Percentiles rank a stretch among this genome's conserved stretches.
Conservation (phyloP, 2,329 filamentous ascomycete genomes). For the Aspergillus tanneri region DNA sequence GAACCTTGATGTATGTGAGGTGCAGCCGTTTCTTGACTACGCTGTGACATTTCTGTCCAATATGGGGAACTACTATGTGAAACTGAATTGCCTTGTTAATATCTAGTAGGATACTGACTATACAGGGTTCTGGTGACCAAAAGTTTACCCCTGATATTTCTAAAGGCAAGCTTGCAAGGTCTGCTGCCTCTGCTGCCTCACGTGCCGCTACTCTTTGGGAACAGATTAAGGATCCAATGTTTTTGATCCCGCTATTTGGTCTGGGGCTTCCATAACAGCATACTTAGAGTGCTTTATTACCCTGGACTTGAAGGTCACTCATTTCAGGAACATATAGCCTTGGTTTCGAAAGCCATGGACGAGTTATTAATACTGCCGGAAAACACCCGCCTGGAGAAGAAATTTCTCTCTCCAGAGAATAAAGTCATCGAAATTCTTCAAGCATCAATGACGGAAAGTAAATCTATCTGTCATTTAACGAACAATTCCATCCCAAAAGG, state of each 20-base stretch:
- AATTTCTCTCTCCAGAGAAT: slow-evolving; percentile 46
- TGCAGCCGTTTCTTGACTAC: slow-evolving; percentile 43
- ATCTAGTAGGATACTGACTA: slow-evolving; percentile 23
- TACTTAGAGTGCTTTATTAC: slow-evolving; percentile 42
- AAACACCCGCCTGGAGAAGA: slow-evolving; percentile 49
- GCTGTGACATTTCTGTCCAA: slow-evolving; percentile 53
- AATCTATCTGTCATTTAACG: not conserved
- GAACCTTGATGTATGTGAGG: slow-evolving; percentile 43
- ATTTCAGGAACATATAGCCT: slow-evolving; percentile 50
- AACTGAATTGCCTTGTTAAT: not conserved
- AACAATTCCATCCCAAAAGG: not conserved
- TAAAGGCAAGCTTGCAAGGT: slow-evolving; percentile 2
- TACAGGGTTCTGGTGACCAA: slow-evolving; percentile 26
- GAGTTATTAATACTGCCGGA: slow-evolving; percentile 48
- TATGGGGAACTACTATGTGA: slow-evolving; percentile 49
- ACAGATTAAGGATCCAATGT: slow-evolving; percentile 12
- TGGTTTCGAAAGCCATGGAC: slow-evolving; percentile 45
- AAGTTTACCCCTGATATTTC: slow-evolving; percentile 23
- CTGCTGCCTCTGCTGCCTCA: not conserved
- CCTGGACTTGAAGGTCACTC: slow-evolving; percentile 25
- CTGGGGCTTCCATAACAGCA: slow-evolving; percentile 50
- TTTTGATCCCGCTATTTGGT: slow-evolving; percentile 7
- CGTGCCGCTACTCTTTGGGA: not conserved
- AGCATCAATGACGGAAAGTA: not conserved
- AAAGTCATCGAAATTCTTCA: slow-evolving; percentile 46